These are phyloP conservation scores for Amanita fuliginea DNA, from an alignment of 768 basidiomycete species.

Conservation along the genomic window DNA sequence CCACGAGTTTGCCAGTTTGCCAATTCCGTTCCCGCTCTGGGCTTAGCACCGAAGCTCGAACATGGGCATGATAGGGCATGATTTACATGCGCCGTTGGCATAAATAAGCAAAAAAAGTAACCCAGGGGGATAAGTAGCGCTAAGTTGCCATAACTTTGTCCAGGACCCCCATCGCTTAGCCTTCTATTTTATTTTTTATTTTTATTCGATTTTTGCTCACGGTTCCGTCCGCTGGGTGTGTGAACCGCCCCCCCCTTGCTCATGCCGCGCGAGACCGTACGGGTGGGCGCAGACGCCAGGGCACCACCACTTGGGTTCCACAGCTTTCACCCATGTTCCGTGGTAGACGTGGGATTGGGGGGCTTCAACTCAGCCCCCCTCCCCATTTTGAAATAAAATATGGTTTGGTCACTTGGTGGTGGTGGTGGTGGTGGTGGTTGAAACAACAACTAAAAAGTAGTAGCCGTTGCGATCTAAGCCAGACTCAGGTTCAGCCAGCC, in stretches of 20 bases:
- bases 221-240: background rate
- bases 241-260: background rate
- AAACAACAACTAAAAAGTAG: too few relatives aligned
- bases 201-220: background rate
- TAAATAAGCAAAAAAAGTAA: background rate
- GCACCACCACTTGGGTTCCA: background rate
- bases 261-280: conserved; percentile 2
- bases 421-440: too few relatives aligned
- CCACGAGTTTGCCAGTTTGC: background rate
- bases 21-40: background rate
- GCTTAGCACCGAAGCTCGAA: background rate
- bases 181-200: too few relatives aligned
- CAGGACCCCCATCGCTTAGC: background rate
- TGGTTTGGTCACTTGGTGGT: too few relatives aligned
- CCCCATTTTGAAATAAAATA: too few relatives aligned
- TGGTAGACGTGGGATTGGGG: background rate
- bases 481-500: too few relatives aligned
- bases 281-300: background rate
- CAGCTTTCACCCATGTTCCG: background rate
- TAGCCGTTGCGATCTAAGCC: too few relatives aligned
- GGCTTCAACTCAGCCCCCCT: too few relatives aligned
- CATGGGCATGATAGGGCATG: conserved; percentile 1
- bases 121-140: background rate
- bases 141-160: background rate
- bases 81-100: background rate